phyloP scores from a whole-genome alignment of 2,329 filamentous ascomycete species.

The Nannizzia gypsea region DNA sequence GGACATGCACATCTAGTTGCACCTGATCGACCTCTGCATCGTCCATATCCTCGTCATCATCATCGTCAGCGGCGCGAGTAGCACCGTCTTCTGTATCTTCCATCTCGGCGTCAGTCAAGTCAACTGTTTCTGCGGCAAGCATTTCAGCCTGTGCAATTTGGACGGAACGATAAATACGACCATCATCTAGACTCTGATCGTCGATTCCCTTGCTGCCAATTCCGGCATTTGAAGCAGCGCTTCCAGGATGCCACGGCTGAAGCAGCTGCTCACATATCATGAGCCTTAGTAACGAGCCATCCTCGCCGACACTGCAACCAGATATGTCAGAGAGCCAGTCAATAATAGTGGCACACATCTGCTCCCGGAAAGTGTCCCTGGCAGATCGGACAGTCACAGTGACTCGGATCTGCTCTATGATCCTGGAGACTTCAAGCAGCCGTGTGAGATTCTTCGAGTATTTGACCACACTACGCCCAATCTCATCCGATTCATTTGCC shows the following conservation, averaged over 20 bases:
- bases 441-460: slow-evolving; percentile 60
- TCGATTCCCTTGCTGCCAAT: slow-evolving; percentile 70
- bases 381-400: slow-evolving; percentile 90
- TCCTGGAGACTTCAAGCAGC: slow-evolving; percentile 65
- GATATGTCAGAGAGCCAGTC: slow-evolving; percentile 93
- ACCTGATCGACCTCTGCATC: slow-evolving; percentile 35
- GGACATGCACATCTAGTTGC: slow-evolving; percentile 21
- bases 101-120: slow-evolving; percentile 30
- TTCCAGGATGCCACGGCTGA: slow-evolving; percentile 75
- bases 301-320: slow-evolving; percentile 70
- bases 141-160: slow-evolving; percentile 29
- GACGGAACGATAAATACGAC: slow-evolving; percentile 1
- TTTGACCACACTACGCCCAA: slow-evolving; percentile 75
- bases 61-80: slow-evolving; percentile 23
- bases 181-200: slow-evolving; percentile 57
- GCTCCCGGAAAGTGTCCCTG: slow-evolving; percentile 88
- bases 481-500: slow-evolving; percentile 78
- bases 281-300: slow-evolving; percentile 65
- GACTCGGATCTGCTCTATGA: slow-evolving; percentile 90
- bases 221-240: slow-evolving; percentile 64
- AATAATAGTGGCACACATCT: slow-evolving; percentile 97
- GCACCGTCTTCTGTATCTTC: slow-evolving; percentile 36
- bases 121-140: slow-evolving; percentile 26
- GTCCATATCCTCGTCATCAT: slow-evolving; percentile 26
- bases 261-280: slow-evolving; percentile 87